Base-by-base conservation (phyloP, 179 eudicot genomes). In the Carnegiea gigantea region DNA sequence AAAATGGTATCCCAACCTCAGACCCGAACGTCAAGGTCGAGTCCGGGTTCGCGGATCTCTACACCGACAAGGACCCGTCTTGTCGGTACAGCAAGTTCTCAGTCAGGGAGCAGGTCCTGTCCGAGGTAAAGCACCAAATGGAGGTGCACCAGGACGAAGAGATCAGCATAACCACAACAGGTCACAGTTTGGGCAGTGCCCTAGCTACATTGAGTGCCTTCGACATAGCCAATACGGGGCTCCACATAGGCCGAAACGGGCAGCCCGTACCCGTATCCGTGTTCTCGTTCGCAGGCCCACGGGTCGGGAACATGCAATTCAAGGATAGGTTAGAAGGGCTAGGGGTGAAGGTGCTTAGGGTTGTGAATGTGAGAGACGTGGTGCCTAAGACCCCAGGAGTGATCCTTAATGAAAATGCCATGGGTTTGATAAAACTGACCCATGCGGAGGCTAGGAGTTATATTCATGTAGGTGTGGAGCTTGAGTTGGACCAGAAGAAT, bases 21-120 rank as follows among this genome's bases (percentile, higher is more conserved):
- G 94, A 89, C 80, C 82, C 78, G 0, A 51, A 57, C 0, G 85
- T 90, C 7, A 86, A 83, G 81, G 92, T 86, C 5, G 91, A 89
- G 70, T 82, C 91, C 12, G 93, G 95, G 49, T 90, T 90, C 73
- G 72, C 90, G 64, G 88, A 89, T 70, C 83, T 92, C 14, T 92
- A 92, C 74, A 89, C 95, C 1, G 88, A 88, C 49, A 88, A 87
- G 62, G 90, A 89, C 36, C 40, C 81, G 17, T 48, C 21, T 7
- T 92, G 95, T 44, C 75, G 51, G 68, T 90, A 81, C 72, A 85
- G 91, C 40, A 85, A 83, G 78, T 87, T 75, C 73, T 92, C 93
- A 9, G 92, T 86, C 9, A 73, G 93, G 20, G 92, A 91, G 51
- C 90, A 90, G 53, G 64, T 91, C 14, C 28, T 91, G 6, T 23